Base-by-base conservation (phyloP, 192 early-diverging fungal genomes). In the Podila clonocystis region DNA sequence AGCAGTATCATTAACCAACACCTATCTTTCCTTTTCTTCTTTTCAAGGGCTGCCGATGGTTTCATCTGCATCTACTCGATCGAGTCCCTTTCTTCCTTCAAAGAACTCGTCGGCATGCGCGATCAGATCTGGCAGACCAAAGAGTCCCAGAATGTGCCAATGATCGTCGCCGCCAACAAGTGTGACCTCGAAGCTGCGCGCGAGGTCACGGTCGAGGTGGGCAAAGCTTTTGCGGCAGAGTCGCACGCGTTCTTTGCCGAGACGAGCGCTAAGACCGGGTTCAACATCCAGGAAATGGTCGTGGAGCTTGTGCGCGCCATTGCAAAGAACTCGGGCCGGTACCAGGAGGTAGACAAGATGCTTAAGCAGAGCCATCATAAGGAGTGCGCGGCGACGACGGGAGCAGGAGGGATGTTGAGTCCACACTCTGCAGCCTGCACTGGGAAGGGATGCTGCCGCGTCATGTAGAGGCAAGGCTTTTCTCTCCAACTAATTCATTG, bases 91-190 rank as follows among this genome's bases (percentile, higher is more conserved):
- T 60, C 83, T 49, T 93, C 92, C 12, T 94, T 97, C 69, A 88
- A 92, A 36, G 95, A 97, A 76, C 90, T 96, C 24, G 83, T 84
- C 60, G 86, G 86, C 2, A 91, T 94, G 63, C 87, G 92, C 45
- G 83, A 91, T 50, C 90, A 93, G 66, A 94, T 97, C 58, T 85
- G 91, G 58, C 88, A 91, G 3, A 92, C 96, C 26, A 97, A 97
- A 67, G 94, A 96, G 62, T 79, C 86, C 11, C 89, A 92, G 70
- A 83, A 79, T 9, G 91, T 92, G 29, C 95, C 96, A 0, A 92
- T 97, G 63, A 90, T 95, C 5, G 74, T 97, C 7, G 91, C 94
- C 6, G 96, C 91, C 4, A 97, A 97, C 89, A 97, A 97, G 77
- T 94, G 91, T 73, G 96, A 97, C 85, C 78, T 95, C 63, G 65